Conservation (phyloP, 2,329 filamentous ascomycete species). For the Curvularia spicifera region DNA sequence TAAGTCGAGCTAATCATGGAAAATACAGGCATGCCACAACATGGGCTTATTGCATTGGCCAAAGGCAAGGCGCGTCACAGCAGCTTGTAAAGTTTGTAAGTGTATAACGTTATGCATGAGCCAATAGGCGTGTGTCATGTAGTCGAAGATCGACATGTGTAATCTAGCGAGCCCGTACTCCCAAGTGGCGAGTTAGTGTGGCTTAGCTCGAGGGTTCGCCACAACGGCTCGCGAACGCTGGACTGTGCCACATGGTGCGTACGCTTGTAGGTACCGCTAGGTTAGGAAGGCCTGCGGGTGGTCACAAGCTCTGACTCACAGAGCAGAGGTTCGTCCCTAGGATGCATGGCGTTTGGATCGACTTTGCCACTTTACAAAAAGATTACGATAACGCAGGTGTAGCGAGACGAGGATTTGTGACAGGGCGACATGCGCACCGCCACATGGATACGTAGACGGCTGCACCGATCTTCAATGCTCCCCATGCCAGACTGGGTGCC, state of each 20-base stretch:
- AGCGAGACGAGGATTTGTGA: conserved; percentile 4
- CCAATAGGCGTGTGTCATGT: conserved; percentile 12
- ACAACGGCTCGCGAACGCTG: conserved; percentile 19
- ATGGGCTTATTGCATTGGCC: background rate
- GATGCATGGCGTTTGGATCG: background rate
- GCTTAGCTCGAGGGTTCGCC: conserved; percentile 17
- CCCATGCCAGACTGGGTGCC: conserved; percentile 9
- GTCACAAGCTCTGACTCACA: conserved; percentile 12
- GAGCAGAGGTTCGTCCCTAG: background rate
- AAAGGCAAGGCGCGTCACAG: conserved; percentile 11
- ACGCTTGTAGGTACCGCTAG: conserved; percentile 6
- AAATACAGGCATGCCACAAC: background rate
- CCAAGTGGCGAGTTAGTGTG: conserved; percentile 4
- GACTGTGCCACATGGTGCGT: conserved; percentile 14
- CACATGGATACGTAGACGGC: conserved; percentile 12
- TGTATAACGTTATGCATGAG: conserved; percentile 4
- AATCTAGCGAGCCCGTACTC: conserved; percentile 14
- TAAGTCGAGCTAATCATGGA: conserved; percentile 1
- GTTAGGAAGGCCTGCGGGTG: conserved; percentile 4
- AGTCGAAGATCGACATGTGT: conserved; percentile 11
- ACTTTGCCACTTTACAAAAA: conserved; percentile 3
- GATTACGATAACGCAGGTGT: conserved; percentile 9
- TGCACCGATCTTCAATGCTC: conserved; percentile 5
- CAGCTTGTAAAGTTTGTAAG: conserved; percentile 1
- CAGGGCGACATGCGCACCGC: conserved; percentile 8